Evolutionary conservation across 768 basidiomycete species (phyloP), one percentile per base, ranked within the genome.

Genomic region (Russula griseocarnosa): DNA sequence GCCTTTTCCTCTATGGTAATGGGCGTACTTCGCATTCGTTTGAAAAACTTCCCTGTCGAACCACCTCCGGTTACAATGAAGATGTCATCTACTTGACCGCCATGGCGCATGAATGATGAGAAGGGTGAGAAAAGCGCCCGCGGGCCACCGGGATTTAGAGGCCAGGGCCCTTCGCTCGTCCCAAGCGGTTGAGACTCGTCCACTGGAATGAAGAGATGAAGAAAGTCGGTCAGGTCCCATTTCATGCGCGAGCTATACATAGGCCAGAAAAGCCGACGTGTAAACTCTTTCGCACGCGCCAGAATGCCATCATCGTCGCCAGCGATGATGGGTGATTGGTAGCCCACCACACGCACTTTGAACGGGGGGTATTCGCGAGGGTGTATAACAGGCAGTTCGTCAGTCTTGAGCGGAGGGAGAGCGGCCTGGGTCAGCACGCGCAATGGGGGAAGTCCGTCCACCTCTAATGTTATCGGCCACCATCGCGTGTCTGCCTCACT

Each of bases 241-340:
- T 76, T 70, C 87, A 90, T 87, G 28, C 86, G 80, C 13, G 78
- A 68, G 22, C 81, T 80, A 63, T 82, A 82, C 2, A 83, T 66
- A n/a, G 78, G 77, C 83, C 82, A 86, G 70, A 91, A 86, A 10
- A 90, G 60, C 58, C 75, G 79, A 54, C 84, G 76, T 1, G 90
- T 87, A 68, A 77, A 87, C 26, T 75, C 70, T 34, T 76, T 76
- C 0, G 86, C 86, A 11, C 70, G 71, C 13, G 67, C 60, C 0
- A 86, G 67, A 26, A 72, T 70, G 13, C 71, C 70, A 14, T 76
- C 71, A 0, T 71, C 68, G 7, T 76, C 72, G 0, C 71, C 69
- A 4, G 73, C 60, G 0, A 47, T 51, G 24, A 73, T 36, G 5
- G 65, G 52, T 5, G 56, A 58, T 24, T 54, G 53, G 42, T 65